These are phyloP conservation scores for Penicillium sp. DNA, from an alignment of 2,329 filamentous ascomycete genomes.

Conservation along the genomic window DNA sequence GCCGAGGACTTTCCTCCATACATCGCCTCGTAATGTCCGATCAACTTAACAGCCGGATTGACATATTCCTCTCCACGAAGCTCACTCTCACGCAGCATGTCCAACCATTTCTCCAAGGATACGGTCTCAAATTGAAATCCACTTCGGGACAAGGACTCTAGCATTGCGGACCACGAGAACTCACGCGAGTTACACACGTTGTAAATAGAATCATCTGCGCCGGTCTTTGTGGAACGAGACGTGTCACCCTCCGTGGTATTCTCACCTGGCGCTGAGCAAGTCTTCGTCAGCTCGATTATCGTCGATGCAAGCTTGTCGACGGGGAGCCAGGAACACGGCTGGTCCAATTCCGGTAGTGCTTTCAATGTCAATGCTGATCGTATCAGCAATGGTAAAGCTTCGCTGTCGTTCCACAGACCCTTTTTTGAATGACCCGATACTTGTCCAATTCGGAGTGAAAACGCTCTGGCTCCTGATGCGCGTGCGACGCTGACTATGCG, in stretches of 20 bases:
- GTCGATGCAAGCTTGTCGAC: constrained; percentile 29
- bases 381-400: constrained; percentile 34
- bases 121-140: constrained; percentile 39
- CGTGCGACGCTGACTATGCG: constrained; percentile 29
- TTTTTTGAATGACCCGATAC: constrained; percentile 34
- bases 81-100: constrained; percentile 30
- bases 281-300: constrained; percentile 27
- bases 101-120: constrained; percentile 34
- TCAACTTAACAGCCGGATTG: constrained; percentile 35
- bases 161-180: constrained; percentile 37
- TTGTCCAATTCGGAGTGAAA: constrained; percentile 35
- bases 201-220: constrained; percentile 28
- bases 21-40: constrained; percentile 31
- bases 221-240: neutral
- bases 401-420: constrained; percentile 35
- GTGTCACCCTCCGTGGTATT: neutral
- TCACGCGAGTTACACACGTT: constrained; percentile 29
- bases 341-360: constrained; percentile 24
- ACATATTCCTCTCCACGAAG: constrained; percentile 24
- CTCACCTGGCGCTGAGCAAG: constrained; percentile 6
- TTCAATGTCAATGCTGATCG: constrained; percentile 30
- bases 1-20: constrained; percentile 12
- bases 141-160: constrained; percentile 26
- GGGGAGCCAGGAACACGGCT: constrained; percentile 32
- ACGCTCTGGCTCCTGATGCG: constrained; percentile 23